Percentiles rank a stretch among this genome's conserved stretches.
Conservation (phyloP, 169 alveolate genomes). For the Babesia bigemina region DNA sequence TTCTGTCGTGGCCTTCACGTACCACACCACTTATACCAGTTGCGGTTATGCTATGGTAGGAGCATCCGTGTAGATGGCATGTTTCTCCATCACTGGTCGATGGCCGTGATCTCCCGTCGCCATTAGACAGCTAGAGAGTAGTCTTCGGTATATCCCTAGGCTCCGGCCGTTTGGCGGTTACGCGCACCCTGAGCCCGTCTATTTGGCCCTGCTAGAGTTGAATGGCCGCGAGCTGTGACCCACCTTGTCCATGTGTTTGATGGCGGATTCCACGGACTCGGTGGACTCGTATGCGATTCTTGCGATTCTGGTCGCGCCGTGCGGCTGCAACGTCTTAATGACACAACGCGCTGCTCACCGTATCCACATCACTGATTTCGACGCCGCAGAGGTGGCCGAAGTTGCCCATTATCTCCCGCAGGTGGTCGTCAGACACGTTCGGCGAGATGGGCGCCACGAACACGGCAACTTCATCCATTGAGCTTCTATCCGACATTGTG, state of each 20-base stretch:
- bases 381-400: conserved; percentile 42
- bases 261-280: conserved; percentile 36
- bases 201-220: conserved; percentile 55
- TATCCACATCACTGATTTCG: conserved; percentile 2
- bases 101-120: no score
- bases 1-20: no score
- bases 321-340: background rate
- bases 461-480: conserved; percentile 1
- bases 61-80: no score
- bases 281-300: conserved; percentile 29
- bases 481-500: conserved; percentile 11
- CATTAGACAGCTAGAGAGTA: background rate
- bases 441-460: conserved; percentile 54
- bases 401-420: conserved; percentile 58
- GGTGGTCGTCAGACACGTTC: conserved; percentile 52
- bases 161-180: background rate
- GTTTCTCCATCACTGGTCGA: no score
- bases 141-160: conserved; percentile 5
- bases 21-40: no score
- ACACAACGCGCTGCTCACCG: background rate
- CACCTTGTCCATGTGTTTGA: conserved; percentile 61
- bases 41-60: no score
- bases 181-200: conserved; percentile 50
- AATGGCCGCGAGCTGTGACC: background rate
- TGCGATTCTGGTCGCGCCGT: conserved; percentile 12